Evolutionary conservation across 2,329 filamentous ascomycete genomes (phyloP).

Genomic region (Alternaria novae-zelandiae): DNA sequence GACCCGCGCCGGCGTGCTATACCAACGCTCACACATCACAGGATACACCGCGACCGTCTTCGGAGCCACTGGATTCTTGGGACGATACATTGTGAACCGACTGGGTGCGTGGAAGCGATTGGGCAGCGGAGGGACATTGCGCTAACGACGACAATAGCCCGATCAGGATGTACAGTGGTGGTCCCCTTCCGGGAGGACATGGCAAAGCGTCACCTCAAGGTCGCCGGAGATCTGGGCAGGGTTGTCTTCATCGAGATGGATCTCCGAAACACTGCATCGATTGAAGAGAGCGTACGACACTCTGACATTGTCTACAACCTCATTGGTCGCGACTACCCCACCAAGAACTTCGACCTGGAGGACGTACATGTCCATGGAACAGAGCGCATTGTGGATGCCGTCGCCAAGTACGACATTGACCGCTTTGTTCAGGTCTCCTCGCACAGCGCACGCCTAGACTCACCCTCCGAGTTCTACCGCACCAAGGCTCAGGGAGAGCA

Average conservation of each 20-base stretch:
- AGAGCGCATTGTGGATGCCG: slow-evolving; percentile 89
- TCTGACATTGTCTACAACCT: slow-evolving; percentile 98
- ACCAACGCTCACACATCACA: slow-evolving; percentile 51
- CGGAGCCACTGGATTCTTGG: slow-evolving; percentile 93
- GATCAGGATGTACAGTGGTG: slow-evolving; percentile 92
- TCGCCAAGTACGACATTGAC: slow-evolving; percentile 97
- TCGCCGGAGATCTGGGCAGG: slow-evolving; percentile 90
- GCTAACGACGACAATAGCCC: slow-evolving; percentile 63
- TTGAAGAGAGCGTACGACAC: slow-evolving; percentile 95
- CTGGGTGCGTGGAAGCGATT: slow-evolving; percentile 65
- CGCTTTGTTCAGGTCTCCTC: slow-evolving; percentile 96
- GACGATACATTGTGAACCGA: slow-evolving; percentile 96
- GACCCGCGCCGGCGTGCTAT: slow-evolving; percentile 10
- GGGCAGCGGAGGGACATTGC: not conserved
- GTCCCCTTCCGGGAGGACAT: slow-evolving; percentile 96
- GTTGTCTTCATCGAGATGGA: slow-evolving; percentile 95
- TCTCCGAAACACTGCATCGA: slow-evolving; percentile 89
- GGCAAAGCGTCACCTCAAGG: slow-evolving; percentile 95
- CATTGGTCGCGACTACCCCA: slow-evolving; percentile 91
- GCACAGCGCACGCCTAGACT: slow-evolving; percentile 83
- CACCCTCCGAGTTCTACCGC: slow-evolving; percentile 84
- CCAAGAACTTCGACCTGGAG: slow-evolving; percentile 94
- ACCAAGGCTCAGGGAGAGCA: slow-evolving; percentile 90
- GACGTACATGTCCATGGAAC: slow-evolving; percentile 94
- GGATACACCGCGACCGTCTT: slow-evolving; percentile 98